phyloP scores from a whole-genome alignment of 2,329 filamentous ascomycete genomes.

The Talaromyces sp. region DNA sequence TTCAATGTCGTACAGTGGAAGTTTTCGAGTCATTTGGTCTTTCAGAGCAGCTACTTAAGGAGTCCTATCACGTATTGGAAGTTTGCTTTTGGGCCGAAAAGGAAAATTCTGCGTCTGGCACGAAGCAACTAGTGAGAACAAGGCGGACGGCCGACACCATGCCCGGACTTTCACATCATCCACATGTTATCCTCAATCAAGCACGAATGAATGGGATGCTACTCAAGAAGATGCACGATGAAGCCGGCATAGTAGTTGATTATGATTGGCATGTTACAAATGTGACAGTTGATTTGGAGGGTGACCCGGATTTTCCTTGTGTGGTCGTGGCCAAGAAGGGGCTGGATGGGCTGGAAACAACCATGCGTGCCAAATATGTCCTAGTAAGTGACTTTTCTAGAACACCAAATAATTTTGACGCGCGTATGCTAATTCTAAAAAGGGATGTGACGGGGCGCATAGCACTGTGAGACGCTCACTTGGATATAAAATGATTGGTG shows the following conservation, averaged over 20 bases:
- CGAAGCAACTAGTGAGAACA: conserved; percentile 40
- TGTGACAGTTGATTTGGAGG: conserved; percentile 23
- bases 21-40: conserved; percentile 57
- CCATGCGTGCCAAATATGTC: conserved; percentile 49
- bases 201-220: conserved; percentile 55
- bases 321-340: conserved; percentile 44
- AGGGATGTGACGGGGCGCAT: conserved; percentile 63
- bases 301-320: conserved; percentile 44
- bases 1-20: conserved; percentile 64
- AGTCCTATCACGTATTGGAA: conserved; percentile 21
- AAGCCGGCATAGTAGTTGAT: conserved; percentile 47
- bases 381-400: conserved; percentile 39
- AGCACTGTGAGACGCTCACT: conserved; percentile 61
- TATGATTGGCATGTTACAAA: conserved; percentile 51
- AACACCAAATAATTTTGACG: neutral
- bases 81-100: conserved; percentile 18
- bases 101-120: conserved; percentile 21
- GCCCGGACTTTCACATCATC: conserved; percentile 52
- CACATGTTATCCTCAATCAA: conserved; percentile 58
- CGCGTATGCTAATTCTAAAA: neutral
- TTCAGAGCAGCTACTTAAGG: conserved; percentile 55
- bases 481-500: conserved; percentile 55
- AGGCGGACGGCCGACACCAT: conserved; percentile 54
- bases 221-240: conserved; percentile 48
- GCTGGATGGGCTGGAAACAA: conserved; percentile 37